These are phyloP conservation scores for Entonaema liquescens DNA, from an alignment of 495 filamentous ascomycete species.

Conservation along the genomic window DNA sequence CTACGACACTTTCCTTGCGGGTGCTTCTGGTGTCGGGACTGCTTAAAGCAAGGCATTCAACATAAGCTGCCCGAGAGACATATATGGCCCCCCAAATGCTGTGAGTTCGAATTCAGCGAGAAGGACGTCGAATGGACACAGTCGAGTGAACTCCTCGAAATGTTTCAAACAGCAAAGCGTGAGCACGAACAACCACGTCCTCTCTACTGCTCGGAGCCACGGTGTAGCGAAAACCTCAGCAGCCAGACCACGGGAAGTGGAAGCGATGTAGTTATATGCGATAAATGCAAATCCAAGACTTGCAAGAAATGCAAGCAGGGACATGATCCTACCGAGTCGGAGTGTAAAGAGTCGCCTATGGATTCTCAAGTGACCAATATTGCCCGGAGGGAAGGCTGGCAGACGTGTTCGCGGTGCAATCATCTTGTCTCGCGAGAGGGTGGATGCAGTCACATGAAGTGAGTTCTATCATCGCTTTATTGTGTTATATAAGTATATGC, in stretches of 20 bases:
- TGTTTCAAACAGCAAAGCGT: background rate
- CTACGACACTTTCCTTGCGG: conserved; percentile 5
- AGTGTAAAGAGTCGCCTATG: background rate
- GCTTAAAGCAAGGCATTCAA: no score
- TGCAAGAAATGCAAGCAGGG: conserved; percentile 16
- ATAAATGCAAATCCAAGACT: conserved; percentile 10
- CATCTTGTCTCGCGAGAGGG: background rate
- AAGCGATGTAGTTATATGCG: conserved; percentile 2
- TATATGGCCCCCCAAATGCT: conserved; percentile 18
- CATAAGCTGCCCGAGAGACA: background rate
- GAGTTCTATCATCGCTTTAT: background rate
- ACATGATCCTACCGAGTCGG: background rate
- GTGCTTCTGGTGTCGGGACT: conserved; percentile 10
- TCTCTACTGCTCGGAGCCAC: conserved; percentile 8
- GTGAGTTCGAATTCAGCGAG: background rate
- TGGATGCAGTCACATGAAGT: conserved; percentile 21
- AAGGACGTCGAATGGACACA: background rate
- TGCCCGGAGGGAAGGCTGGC: background rate
- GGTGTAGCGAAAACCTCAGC: conserved; percentile 14
- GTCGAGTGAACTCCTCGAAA: background rate
- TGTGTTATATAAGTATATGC: background rate
- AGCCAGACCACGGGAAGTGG: background rate
- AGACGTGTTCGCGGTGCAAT: conserved; percentile 12
- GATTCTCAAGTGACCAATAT: background rate
- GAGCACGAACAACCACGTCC: background rate